A percentile compares a stretch with the other conserved stretches of the same genome.
Evolutionary conservation across 805 yeast genomes (phyloP).

Genomic region (Sugiyamaella valdiviana): DNA sequence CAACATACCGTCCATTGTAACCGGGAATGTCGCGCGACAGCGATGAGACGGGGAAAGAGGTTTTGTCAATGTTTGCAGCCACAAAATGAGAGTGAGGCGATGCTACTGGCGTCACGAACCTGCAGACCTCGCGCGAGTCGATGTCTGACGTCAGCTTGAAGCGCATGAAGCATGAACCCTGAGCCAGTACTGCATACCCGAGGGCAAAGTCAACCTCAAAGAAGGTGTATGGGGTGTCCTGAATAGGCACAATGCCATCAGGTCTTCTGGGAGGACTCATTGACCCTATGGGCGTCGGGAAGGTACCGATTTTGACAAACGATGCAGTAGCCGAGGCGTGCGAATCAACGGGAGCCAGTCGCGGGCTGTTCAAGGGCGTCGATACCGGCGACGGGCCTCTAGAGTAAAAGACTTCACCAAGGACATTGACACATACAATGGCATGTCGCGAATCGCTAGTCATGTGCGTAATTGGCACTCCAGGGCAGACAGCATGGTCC

Average conservation of each 20-base stretch:
- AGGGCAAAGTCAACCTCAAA: conserved; percentile 19
- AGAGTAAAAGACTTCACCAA: conserved; percentile 9
- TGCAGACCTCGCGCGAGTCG: conserved; percentile 1
- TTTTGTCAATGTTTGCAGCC: conserved; percentile 18
- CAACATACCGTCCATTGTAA: conserved; percentile 16
- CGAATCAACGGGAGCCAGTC: background rate
- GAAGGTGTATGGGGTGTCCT: conserved; percentile 1
- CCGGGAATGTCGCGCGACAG: conserved; percentile 18
- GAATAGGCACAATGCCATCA: background rate
- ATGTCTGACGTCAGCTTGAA: conserved; percentile 5
- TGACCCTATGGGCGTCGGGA: background rate
- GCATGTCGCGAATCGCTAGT: conserved; percentile 10
- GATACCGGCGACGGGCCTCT: background rate
- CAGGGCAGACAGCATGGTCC: conserved; percentile 7
- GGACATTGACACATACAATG: conserved; percentile 11
- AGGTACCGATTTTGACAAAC: background rate
- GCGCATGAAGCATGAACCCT: conserved; percentile 8
- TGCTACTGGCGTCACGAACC: background rate
- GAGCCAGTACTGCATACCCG: conserved; percentile 14
- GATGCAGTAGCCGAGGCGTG: background rate
- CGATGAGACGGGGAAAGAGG: conserved; percentile 16
- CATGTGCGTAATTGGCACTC: conserved; percentile 11
- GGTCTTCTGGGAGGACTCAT: background rate
- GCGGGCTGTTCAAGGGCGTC: background rate
- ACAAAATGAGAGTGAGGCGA: conserved; percentile 2